These are phyloP conservation scores for Tricholoma hemisulphureum DNA, from an alignment of 768 basidiomycete species.

Conservation along the genomic window DNA sequence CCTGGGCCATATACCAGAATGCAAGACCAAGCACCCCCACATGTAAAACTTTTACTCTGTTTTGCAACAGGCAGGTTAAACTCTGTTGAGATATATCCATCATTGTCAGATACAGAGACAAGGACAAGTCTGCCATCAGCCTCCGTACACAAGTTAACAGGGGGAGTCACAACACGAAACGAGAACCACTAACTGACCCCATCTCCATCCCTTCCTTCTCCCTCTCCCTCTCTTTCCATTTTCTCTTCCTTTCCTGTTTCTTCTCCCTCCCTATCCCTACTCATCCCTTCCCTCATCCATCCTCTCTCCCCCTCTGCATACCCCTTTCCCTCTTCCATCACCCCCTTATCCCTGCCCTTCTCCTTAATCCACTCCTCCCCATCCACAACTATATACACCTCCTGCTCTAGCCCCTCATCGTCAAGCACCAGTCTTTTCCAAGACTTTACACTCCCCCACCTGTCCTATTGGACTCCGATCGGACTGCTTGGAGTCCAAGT, in stretches of 20 bases:
- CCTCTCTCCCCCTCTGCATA: slow-evolving; percentile 78
- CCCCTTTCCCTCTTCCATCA: slow-evolving; percentile 59
- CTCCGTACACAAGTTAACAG: slow-evolving; percentile 23
- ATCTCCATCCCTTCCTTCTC: slow-evolving; percentile 16
- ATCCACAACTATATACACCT: slow-evolving; percentile 80
- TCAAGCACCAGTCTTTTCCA: slow-evolving; percentile 90
- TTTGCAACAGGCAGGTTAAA: slow-evolving; percentile 51
- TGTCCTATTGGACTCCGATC: no score
- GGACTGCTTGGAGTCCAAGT: no score
- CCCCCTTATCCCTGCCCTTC: slow-evolving; percentile 62
- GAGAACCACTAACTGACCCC: slow-evolving; percentile 21
- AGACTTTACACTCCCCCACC: no score
- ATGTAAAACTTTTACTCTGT: slow-evolving; percentile 19
- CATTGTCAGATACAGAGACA: slow-evolving; percentile 34
- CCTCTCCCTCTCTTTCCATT: slow-evolving; percentile 74
- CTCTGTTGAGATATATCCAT: slow-evolving; percentile 69
- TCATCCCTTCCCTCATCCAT: slow-evolving; percentile 71
- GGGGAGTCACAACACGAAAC: background rate
- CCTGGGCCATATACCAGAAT: no score
- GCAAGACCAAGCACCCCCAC: background rate
- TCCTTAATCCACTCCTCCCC: slow-evolving; percentile 68
- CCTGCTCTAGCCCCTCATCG: slow-evolving; percentile 77
- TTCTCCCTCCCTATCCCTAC: slow-evolving; percentile 81
- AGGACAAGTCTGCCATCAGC: slow-evolving; percentile 37
- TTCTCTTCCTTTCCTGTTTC: no score